Evolutionary conservation across 108 stramenopile species (phyloP).

Genomic region (Seminavis robusta): DNA sequence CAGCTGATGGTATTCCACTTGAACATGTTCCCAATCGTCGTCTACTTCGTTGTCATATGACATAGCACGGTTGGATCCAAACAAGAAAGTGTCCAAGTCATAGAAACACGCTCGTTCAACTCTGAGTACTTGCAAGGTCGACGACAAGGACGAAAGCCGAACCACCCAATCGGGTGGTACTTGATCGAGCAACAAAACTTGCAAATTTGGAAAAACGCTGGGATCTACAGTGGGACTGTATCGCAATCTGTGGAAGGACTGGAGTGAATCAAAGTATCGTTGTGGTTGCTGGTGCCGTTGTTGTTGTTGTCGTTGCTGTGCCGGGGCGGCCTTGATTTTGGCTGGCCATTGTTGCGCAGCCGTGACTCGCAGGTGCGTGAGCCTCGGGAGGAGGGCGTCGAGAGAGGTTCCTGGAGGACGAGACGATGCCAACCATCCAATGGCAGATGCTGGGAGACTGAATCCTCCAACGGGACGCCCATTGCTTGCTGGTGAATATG

Average conservation of each 20-base stretch:
- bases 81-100: slow-evolving; percentile 42
- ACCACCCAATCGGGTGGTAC: slow-evolving; percentile 65
- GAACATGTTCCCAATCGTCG: neutral
- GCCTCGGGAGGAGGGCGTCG: neutral
- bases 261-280: neutral
- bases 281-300: neutral
- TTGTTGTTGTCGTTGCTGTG: slow-evolving; percentile 14
- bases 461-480: slow-evolving; percentile 29
- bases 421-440: neutral
- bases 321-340: slow-evolving; percentile 6
- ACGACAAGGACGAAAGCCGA: slow-evolving; percentile 37
- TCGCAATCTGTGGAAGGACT: slow-evolving; percentile 30
- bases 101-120: slow-evolving; percentile 53
- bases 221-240: slow-evolving; percentile 50
- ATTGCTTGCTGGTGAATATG: slow-evolving; percentile 42
- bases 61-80: slow-evolving; percentile 12
- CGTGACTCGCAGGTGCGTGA: neutral
- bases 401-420: neutral
- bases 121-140: slow-evolving; percentile 54
- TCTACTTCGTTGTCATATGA: neutral
- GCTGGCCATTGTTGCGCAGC: neutral
- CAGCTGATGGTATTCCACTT: slow-evolving; percentile 24
- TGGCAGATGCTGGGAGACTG: neutral
- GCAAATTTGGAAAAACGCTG: slow-evolving; percentile 59
- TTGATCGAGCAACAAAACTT: slow-evolving; percentile 60